These are phyloP conservation scores for Citrus maxima DNA, from an alignment of 345 rosid species.

Conservation along the genomic window DNA sequence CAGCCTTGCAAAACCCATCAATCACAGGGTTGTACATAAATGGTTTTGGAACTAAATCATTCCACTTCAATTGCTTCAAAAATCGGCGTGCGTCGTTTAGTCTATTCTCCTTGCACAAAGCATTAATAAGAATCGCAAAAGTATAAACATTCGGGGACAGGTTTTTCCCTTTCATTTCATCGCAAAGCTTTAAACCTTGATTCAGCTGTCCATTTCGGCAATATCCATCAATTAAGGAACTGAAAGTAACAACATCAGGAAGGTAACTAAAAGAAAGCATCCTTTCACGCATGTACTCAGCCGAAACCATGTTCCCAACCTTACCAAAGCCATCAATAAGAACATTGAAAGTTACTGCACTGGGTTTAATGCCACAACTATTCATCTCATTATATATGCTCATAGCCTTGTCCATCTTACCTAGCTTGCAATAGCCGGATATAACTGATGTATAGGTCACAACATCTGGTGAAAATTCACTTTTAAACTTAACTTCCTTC, in stretches of 20 bases:
- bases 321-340: conserved; percentile 82
- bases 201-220: conserved; percentile 71
- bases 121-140: conserved; percentile 58
- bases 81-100: conserved; percentile 68
- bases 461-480: conserved; percentile 44
- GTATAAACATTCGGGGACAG: conserved; percentile 67
- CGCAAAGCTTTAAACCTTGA: conserved; percentile 63
- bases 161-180: conserved; percentile 50
- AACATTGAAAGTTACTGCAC: conserved; percentile 65
- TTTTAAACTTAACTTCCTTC: conserved; percentile 35
- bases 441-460: conserved; percentile 75
- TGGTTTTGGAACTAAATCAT: conserved; percentile 46
- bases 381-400: conserved; percentile 59
- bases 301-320: conserved; percentile 53
- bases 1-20: conserved; percentile 91
- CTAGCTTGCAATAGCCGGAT: conserved; percentile 69
- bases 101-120: conserved; percentile 75
- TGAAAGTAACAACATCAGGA: conserved; percentile 74
- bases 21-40: conserved; percentile 89
- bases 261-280: conserved; percentile 51
- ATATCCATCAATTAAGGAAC: conserved; percentile 81
- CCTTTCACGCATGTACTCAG: conserved; percentile 41
- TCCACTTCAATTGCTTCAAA: conserved; percentile 51
- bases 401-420: conserved; percentile 63
- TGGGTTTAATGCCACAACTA: conserved; percentile 45